Percentiles rank a stretch among this genome's conserved stretches.
Conservation (phyloP, 345 rosid species). For the Aegle marmelos region DNA sequence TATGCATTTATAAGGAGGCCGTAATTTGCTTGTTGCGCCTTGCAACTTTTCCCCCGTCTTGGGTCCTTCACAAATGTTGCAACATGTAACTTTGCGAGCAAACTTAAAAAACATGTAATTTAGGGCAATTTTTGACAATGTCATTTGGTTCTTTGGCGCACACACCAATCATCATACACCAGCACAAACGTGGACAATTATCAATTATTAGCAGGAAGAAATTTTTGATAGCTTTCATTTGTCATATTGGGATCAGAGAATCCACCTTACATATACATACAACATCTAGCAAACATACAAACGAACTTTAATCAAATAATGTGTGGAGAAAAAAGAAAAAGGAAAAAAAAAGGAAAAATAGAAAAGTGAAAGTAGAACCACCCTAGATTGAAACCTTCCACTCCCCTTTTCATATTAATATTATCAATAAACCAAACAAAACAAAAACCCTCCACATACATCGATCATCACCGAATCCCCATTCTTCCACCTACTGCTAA, state of each 20-base stretch:
- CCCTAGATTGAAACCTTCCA: background rate
- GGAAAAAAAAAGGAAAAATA: background rate
- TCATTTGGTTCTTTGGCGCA: background rate
- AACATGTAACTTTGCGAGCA: no score
- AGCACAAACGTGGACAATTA: background rate
- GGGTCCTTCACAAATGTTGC: no score
- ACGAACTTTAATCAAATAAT: conserved; percentile 1
- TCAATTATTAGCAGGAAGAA: no score
- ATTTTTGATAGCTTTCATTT: no score
- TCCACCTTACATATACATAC: background rate
- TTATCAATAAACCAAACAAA: background rate
- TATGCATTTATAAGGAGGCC: no score
- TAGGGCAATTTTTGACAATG: background rate
- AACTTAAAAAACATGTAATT: no score
- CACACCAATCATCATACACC: no score
- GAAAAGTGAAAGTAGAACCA: background rate
- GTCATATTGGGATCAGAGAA: background rate
- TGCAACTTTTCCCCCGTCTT: no score
- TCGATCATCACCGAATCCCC: background rate
- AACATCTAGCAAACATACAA: background rate
- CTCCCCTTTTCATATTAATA: background rate
- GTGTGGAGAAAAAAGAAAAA: background rate
- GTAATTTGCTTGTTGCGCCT: no score
- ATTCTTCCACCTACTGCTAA: background rate
- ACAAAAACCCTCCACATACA: background rate